These are phyloP conservation scores for Rhizophagus clarus DNA, from an alignment of 192 early-diverging fungal genomes.

Conservation along the genomic window DNA sequence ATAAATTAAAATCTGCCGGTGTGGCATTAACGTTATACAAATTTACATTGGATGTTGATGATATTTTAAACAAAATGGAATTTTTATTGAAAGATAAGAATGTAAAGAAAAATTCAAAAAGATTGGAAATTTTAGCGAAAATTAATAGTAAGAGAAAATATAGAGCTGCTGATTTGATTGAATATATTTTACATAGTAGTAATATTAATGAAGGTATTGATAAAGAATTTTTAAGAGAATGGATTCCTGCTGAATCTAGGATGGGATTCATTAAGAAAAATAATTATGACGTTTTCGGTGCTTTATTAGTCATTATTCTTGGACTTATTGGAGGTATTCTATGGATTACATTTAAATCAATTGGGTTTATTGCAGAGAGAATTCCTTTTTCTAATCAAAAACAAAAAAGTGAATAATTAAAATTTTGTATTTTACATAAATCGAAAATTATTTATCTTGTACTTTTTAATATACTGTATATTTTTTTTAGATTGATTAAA, in stretches of 20 bases:
- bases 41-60: background rate
- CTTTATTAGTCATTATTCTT: background rate
- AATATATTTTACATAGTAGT: background rate
- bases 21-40: constrained; percentile 14
- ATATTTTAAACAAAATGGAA: constrained; percentile 5
- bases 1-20: background rate
- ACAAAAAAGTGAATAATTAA: too few relatives aligned
- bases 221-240: constrained; percentile 8
- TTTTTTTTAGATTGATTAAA: too few relatives aligned
- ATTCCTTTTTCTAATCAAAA: too few relatives aligned
- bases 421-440: too few relatives aligned
- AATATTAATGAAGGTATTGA: background rate
- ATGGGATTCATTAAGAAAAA: constrained; percentile 24
- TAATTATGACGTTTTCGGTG: constrained; percentile 9
- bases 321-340: background rate
- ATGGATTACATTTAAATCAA: too few relatives aligned
- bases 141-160: constrained; percentile 30
- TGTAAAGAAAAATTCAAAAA: constrained; percentile 5
- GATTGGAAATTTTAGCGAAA: constrained; percentile 9
- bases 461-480: too few relatives aligned
- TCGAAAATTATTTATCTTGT: too few relatives aligned
- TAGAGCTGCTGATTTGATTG: constrained; percentile 23
- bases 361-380: too few relatives aligned
- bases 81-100: background rate
- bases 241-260: constrained; percentile 9